Evolutionary conservation across 352 stramenopile genomes (phyloP).

Genomic region (Globisporangium canariense): DNA sequence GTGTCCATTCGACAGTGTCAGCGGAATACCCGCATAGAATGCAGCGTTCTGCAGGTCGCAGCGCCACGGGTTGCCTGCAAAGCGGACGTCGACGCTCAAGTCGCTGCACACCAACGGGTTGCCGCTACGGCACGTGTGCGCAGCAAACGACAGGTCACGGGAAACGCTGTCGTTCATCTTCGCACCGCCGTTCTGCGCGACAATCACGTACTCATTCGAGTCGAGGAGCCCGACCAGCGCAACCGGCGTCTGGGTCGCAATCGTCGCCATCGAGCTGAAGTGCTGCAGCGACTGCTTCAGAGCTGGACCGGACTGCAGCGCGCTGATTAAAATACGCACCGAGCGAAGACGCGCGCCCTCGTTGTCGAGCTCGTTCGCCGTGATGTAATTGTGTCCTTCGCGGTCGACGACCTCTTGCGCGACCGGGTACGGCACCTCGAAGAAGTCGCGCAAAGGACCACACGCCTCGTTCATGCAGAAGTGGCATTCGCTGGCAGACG

Average conservation of each 20-base stretch:
- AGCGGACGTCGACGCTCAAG: slow-evolving; percentile 58
- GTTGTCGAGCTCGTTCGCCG: slow-evolving; percentile 64
- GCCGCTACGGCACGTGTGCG: slow-evolving; percentile 67
- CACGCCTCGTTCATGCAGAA: slow-evolving; percentile 73
- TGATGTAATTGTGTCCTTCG: slow-evolving; percentile 45
- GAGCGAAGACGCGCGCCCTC: slow-evolving; percentile 63
- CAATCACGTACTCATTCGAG: slow-evolving; percentile 48
- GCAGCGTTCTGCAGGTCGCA: slow-evolving; percentile 36
- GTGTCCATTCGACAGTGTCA: slow-evolving; percentile 66
- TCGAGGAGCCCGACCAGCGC: slow-evolving; percentile 66
- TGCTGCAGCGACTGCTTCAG: slow-evolving; percentile 55
- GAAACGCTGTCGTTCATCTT: slow-evolving; percentile 20
- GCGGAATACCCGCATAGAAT: slow-evolving; percentile 82
- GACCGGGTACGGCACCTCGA: slow-evolving; percentile 71
- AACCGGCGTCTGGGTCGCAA: slow-evolving; percentile 64
- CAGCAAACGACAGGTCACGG: slow-evolving; percentile 45
- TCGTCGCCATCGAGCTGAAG: slow-evolving; percentile 79
- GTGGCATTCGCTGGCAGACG: slow-evolving; percentile 32
- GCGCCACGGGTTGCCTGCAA: slow-evolving; percentile 57
- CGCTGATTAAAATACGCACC: slow-evolving; percentile 44
- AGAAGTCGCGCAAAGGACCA: slow-evolving; percentile 55
- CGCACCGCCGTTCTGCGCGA: slow-evolving; percentile 36
- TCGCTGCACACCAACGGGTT: slow-evolving; percentile 65
- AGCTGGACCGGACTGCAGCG: slow-evolving; percentile 35
- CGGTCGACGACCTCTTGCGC: slow-evolving; percentile 50